Base-by-base conservation (phyloP, 164 flowering plant species). In the Macadamia tetraphylla region DNA sequence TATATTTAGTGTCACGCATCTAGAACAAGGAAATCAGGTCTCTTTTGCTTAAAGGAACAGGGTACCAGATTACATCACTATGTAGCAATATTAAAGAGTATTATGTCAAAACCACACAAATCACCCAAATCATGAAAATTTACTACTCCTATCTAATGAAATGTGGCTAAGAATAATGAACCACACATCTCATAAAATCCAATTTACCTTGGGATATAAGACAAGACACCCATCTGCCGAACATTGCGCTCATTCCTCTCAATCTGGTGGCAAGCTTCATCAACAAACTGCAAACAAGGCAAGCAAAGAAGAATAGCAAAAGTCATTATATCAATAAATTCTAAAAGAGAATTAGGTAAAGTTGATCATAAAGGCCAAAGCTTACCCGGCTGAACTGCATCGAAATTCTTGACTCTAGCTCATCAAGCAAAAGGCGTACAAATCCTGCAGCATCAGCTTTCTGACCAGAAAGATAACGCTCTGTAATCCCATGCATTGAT, bases 391-490 rank as follows among this genome's bases (percentile, higher is more conserved):
- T 72, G 67, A 95, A 95, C 70, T 85, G 96, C 75, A 77, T 73
- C 42, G 99, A 90, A 62, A 95, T 89, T 79, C 92, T 85, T 18
- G 90, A 85, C 80, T 92, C 96, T 66, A 95, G 81, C 73, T 90
- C 97, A 77, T 88, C 98, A 72, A 95, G 98, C 80, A 95, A 82
- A 32, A 87, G 80, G 65, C 97, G 98, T 56, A 95, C 99, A 87
- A 88, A 94, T 64, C 97, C 99, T 53, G 99, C 99, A 55, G 98
- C 99, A 84, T 94, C 99, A 73, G 95, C 97, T 83, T 94, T 94
- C 77, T 92, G 97, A 69, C 96, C 96, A 72, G 94, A 92, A 72
- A 92, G 83, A 79, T 94, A 94, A 4, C 86, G 85, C 72, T 94
- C 99, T 55, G 99, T 94, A 52, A 90, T 85, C 18, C 99, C 99